These are phyloP conservation scores for Cercospora sp. DNA, from an alignment of 2,329 filamentous ascomycete genomes.

Conservation along the genomic window DNA sequence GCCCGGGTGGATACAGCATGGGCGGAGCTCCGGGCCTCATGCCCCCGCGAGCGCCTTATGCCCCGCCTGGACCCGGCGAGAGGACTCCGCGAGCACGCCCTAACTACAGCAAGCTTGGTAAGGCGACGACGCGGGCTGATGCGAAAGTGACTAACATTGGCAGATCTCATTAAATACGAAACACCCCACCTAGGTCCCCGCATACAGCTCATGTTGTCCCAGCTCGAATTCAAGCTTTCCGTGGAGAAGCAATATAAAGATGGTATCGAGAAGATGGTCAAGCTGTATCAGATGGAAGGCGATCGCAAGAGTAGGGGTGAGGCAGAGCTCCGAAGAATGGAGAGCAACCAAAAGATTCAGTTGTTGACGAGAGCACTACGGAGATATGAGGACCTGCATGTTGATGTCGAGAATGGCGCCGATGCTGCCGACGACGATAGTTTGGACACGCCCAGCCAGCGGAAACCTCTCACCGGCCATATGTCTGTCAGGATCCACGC, in stretches of 20 bases:
- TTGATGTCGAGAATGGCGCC: conserved; percentile 64
- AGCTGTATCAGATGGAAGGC: conserved; percentile 94
- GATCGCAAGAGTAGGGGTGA: conserved; percentile 94
- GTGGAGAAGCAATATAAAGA: conserved; percentile 99
- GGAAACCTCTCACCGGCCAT: conserved; percentile 92
- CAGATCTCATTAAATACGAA: conserved; percentile 98
- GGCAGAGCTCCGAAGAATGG: conserved; percentile 82
- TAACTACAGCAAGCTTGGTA: conserved; percentile 96
- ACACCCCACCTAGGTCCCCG: conserved; percentile 92
- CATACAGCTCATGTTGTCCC: conserved; percentile 98
- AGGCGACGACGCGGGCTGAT: conserved; percentile 35
- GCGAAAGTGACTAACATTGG: conserved; percentile 22
- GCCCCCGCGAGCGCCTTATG: conserved; percentile 78
- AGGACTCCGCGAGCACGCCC: conserved; percentile 72
- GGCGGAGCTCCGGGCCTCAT: conserved; percentile 71
- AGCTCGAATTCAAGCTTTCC: conserved; percentile 97
- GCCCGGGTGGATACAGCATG: conserved; percentile 56
- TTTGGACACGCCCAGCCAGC: conserved; percentile 88
- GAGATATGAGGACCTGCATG: conserved; percentile 94
- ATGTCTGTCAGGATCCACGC: conserved; percentile 82
- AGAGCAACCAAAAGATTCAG: conserved; percentile 98
- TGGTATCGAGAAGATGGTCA: conserved; percentile 98
- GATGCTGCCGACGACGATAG: conserved; percentile 77
- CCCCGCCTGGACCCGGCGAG: conserved; percentile 67
- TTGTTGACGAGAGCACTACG: conserved; percentile 93